A percentile compares a stretch with the other conserved stretches of the same genome.
phyloP scores from a whole-genome alignment of 805 yeast genomes.

The Candida caryicola region DNA sequence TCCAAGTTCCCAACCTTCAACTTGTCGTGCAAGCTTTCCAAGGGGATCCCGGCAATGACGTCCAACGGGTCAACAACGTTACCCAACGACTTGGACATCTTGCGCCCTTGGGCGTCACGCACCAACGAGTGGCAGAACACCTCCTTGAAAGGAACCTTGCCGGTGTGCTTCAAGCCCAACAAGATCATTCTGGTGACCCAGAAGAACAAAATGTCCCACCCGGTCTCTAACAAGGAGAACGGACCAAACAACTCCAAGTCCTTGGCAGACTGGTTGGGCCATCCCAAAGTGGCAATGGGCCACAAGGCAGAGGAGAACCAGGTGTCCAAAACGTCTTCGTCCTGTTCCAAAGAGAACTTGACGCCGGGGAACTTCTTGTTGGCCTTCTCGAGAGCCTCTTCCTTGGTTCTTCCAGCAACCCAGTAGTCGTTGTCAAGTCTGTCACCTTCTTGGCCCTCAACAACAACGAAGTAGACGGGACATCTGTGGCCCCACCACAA shows the following conservation, averaged over 20 bases:
- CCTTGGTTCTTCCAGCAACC: constrained; percentile 83
- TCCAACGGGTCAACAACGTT: constrained; percentile 95
- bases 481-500: constrained; percentile 97
- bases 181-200: constrained; percentile 98
- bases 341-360: constrained; percentile 80
- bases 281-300: constrained; percentile 96
- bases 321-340: constrained; percentile 96
- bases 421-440: constrained; percentile 68
- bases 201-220: constrained; percentile 98
- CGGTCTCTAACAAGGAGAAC: constrained; percentile 93
- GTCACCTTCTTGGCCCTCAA: constrained; percentile 72
- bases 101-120: constrained; percentile 98
- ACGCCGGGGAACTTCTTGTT: constrained; percentile 63
- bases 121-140: constrained; percentile 98
- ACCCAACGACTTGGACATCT: constrained; percentile 97
- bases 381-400: constrained; percentile 87
- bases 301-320: constrained; percentile 98
- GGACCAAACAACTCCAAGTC: constrained; percentile 84
- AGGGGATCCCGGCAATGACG: constrained; percentile 83
- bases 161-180: constrained; percentile 86
- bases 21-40: constrained; percentile 76
- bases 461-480: constrained; percentile 84
- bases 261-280: constrained; percentile 72
- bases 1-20: constrained; percentile 81
- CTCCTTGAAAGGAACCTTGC: constrained; percentile 88